Percentiles rank a stretch among this genome's conserved stretches.
phyloP scores from a whole-genome alignment of 2,329 filamentous ascomycete genomes.

The Botryotinia convoluta region DNA sequence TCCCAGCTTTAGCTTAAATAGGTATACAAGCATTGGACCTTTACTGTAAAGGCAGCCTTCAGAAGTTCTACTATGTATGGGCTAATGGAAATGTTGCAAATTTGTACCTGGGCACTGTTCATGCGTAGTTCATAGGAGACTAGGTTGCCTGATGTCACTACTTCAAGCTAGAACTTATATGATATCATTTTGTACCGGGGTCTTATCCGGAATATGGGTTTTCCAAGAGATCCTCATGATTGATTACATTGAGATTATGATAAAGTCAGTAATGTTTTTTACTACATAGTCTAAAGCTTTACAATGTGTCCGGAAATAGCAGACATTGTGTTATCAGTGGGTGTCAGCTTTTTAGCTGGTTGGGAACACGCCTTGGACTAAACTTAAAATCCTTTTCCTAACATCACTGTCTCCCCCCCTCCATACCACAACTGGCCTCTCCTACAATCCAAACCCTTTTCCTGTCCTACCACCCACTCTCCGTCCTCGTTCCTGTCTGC shows the following conservation, averaged over 20 bases:
- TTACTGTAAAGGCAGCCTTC: not conserved
- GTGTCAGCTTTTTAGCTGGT: not conserved
- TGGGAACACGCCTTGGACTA: not conserved
- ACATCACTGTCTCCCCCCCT: constrained; percentile 66
- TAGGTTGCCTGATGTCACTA: not conserved
- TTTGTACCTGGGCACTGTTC: not conserved
- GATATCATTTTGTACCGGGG: not conserved
- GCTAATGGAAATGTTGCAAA: not conserved
- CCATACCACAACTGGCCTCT: constrained; percentile 84
- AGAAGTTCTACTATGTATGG: not conserved
- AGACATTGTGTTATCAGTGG: not conserved
- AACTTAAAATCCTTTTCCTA: constrained; percentile 58
- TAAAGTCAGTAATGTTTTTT: not conserved
- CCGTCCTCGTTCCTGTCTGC: constrained; percentile 47
- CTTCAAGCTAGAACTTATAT: not conserved
- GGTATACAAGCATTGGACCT: not conserved
- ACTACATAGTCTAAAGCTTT: not conserved
- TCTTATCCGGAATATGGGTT: not conserved
- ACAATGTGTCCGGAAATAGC: too few relatives aligned
- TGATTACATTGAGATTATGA: not conserved
- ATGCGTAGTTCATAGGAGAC: not conserved
- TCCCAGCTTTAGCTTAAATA: not conserved
- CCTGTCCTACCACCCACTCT: constrained; percentile 86
- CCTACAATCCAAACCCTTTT: constrained; percentile 73
- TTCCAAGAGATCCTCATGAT: not conserved